phyloP scores from a whole-genome alignment of 257 asterid genomes.

The Solanum rostratum region DNA sequence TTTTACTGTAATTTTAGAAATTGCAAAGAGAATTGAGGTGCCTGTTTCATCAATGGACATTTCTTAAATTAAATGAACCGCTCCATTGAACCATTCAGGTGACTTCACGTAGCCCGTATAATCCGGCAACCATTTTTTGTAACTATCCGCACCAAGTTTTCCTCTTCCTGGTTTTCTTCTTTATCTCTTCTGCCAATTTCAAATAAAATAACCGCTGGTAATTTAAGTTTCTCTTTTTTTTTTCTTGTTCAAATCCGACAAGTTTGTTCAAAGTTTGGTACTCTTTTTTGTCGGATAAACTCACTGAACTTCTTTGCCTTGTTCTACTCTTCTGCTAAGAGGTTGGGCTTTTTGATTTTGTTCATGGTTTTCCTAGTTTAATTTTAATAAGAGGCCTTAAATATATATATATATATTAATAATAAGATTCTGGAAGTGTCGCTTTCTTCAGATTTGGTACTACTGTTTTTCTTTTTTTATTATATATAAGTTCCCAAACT shows the following conservation, averaged over 20 bases:
- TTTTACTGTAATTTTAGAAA: not conserved
- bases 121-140: slow-evolving; percentile 39
- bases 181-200: not conserved
- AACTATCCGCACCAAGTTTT: slow-evolving; percentile 55
- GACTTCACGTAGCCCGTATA: slow-evolving; percentile 52
- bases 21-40: not conserved
- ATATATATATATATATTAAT: no score
- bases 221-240: slow-evolving; percentile 1
- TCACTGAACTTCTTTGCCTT: not conserved
- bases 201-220: not conserved
- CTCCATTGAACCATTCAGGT: slow-evolving; percentile 39
- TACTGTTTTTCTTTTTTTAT: not conserved
- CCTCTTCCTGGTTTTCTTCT: slow-evolving; percentile 3
- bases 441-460: slow-evolving; percentile 20
- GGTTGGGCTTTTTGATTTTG: not conserved
- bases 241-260: not conserved
- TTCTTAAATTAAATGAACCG: slow-evolving; percentile 29
- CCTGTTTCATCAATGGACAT: not conserved
- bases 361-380: not conserved
- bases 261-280: not conserved
- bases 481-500: not conserved
- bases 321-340: not conserved
- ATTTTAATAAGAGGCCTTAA: not conserved
- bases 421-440: slow-evolving; percentile 13
- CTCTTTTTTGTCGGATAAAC: not conserved